Conservation (phyloP, 371 early-diverging fungal species). For the Mucor mucedo region DNA sequence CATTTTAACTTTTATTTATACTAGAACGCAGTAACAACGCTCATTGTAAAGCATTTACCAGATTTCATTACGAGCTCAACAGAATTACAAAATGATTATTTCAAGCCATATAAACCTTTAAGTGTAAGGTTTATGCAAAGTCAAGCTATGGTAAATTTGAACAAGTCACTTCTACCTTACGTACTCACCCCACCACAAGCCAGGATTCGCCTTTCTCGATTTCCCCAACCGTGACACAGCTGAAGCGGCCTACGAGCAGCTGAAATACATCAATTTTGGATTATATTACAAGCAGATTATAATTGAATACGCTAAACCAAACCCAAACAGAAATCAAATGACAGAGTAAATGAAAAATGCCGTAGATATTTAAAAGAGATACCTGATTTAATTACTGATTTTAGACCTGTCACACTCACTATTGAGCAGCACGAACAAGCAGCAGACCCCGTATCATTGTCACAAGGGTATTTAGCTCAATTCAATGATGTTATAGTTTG, state of each 20-base stretch:
- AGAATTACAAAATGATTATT: slow-evolving; percentile 33
- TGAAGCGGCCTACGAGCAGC: slow-evolving; percentile 35
- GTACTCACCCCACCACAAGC: background rate
- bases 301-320: slow-evolving; percentile 56
- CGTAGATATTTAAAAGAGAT: background rate
- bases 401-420: background rate
- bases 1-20: background rate
- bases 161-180: background rate
- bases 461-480: slow-evolving; percentile 1
- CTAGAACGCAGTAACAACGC: slow-evolving; percentile 27
- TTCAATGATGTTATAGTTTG: background rate
- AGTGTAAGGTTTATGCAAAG: slow-evolving; percentile 45
- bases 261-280: slow-evolving; percentile 36
- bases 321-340: slow-evolving; percentile 28
- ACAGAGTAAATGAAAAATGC: background rate
- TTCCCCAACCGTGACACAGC: slow-evolving; percentile 48
- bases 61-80: slow-evolving; percentile 25
- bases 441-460: slow-evolving; percentile 19
- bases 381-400: background rate
- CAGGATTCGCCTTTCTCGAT: slow-evolving; percentile 59
- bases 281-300: slow-evolving; percentile 36
- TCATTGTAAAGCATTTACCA: slow-evolving; percentile 48
- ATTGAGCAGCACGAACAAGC: slow-evolving; percentile 25
- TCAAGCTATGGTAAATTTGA: slow-evolving; percentile 39
- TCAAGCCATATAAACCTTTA: slow-evolving; percentile 37